Conservation (phyloP, 2,329 filamentous ascomycete species). For the Paraphoma chrysanthemicola region DNA sequence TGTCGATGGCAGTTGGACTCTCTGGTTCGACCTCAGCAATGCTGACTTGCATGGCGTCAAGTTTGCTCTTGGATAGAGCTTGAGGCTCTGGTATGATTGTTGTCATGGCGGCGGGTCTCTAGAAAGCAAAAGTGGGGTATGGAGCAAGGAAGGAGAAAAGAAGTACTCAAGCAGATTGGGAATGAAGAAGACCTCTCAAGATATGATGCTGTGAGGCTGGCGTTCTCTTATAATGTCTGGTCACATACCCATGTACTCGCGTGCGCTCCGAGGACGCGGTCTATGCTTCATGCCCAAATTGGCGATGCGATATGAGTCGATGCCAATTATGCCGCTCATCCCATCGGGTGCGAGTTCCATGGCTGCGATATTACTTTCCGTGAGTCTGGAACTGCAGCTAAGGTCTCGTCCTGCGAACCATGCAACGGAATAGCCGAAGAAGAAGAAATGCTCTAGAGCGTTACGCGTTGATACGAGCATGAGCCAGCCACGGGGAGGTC, state of each 20-base stretch:
- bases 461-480: neutral
- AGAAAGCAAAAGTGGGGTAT: neutral
- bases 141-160: neutral
- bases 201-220: neutral
- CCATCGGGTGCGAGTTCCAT: neutral
- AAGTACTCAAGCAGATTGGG: neutral
- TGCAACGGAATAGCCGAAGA: neutral
- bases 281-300: neutral
- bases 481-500: neutral
- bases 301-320: neutral
- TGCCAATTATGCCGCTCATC: neutral
- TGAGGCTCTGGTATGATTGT: neutral
- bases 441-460: neutral
- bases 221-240: neutral
- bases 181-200: neutral
- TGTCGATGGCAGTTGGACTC: neutral
- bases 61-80: neutral
- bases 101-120: neutral
- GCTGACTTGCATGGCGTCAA: neutral
- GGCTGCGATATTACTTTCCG: neutral
- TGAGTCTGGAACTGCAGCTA: neutral
- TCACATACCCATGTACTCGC: neutral
- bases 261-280: neutral
- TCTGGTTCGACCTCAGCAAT: neutral
- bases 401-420: neutral